Percentiles rank a stretch among this genome's conserved stretches.
phyloP scores from a whole-genome alignment of 2,329 filamentous ascomycete genomes.

The Hypoxylon sp. region DNA sequence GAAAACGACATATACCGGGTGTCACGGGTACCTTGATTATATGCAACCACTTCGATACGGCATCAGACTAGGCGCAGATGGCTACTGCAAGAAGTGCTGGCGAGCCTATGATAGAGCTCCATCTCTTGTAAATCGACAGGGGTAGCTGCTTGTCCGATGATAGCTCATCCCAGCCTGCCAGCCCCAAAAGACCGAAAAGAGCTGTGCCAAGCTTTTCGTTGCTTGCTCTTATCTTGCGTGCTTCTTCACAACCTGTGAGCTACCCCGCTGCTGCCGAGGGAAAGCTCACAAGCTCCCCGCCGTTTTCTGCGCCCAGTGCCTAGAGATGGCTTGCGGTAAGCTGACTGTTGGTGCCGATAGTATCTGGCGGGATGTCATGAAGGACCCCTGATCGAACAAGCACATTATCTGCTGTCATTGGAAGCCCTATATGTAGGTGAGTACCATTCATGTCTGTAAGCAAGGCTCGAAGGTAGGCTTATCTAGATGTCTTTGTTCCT shows the following conservation, averaged over 20 bases:
- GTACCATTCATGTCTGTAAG: constrained; percentile 32
- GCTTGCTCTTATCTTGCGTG: constrained; percentile 39
- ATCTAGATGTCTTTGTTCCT: constrained; percentile 15
- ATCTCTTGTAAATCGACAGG: constrained; percentile 35
- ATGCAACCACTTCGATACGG: constrained; percentile 23
- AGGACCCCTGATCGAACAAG: constrained; percentile 32
- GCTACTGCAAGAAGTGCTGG: constrained; percentile 20
- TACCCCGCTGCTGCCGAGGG: constrained; percentile 32
- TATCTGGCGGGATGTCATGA: constrained; percentile 31
- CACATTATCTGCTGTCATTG: constrained; percentile 40
- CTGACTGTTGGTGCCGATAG: constrained; percentile 7
- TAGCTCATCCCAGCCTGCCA: constrained; percentile 37
- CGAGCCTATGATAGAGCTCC: constrained; percentile 33
- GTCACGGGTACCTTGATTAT: constrained; percentile 18
- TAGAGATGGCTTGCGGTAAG: constrained; percentile 19
- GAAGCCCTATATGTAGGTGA: constrained; percentile 20
- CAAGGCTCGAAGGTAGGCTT: constrained; percentile 19
- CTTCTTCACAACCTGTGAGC: constrained; percentile 23
- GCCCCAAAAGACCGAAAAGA: constrained; percentile 30
- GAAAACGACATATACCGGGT: constrained; percentile 11
- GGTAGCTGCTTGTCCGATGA: constrained; percentile 29
- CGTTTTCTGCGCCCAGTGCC: constrained; percentile 23
- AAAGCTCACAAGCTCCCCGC: constrained; percentile 36
- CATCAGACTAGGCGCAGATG: constrained; percentile 22
- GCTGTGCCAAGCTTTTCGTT: constrained; percentile 36